Evolutionary conservation across 345 rosid genomes (phyloP).

Genomic region (Firmiana major): DNA sequence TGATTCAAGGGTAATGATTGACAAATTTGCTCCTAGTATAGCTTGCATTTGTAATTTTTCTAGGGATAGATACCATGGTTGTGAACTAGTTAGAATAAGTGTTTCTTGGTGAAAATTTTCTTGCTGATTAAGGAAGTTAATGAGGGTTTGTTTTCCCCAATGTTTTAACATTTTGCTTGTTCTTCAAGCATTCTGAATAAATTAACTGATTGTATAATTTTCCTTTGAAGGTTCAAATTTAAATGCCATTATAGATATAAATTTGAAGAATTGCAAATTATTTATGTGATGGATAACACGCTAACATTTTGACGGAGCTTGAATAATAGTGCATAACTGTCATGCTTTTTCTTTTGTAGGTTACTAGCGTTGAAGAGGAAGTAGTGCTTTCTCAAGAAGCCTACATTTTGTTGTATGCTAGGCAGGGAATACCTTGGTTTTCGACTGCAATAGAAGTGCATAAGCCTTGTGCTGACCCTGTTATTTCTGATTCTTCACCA

Average conservation of each 20-base stretch:
- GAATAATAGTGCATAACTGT: not conserved
- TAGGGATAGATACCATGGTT: not conserved
- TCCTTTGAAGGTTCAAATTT: not conserved
- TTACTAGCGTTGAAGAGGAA: constrained; percentile 44
- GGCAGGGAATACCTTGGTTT: constrained; percentile 76
- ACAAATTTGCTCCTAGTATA: not conserved
- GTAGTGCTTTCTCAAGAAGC: constrained; percentile 62
- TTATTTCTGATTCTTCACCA: constrained; percentile 46
- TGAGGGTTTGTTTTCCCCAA: not conserved
- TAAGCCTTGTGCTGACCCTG: constrained; percentile 21
- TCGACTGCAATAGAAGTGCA: constrained; percentile 43
- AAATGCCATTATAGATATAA: not conserved
- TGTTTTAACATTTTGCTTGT: not conserved
- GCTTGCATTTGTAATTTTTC: not conserved
- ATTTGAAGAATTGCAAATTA: not conserved
- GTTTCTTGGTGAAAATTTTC: not conserved
- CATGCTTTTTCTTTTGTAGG: constrained; percentile 39
- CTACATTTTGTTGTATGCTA: constrained; percentile 77
- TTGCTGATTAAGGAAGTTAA: not conserved
- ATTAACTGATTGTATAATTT: not conserved
- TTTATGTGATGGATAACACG: not conserved
- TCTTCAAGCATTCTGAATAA: not conserved
- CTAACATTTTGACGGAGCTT: not conserved
- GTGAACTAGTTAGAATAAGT: not conserved
- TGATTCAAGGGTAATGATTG: constrained; percentile 19